Percentiles rank a stretch among this genome's conserved stretches.
These are phyloP conservation scores for Haberlea rhodopensis DNA, from an alignment of 257 asterid species.

Conservation along the genomic window DNA sequence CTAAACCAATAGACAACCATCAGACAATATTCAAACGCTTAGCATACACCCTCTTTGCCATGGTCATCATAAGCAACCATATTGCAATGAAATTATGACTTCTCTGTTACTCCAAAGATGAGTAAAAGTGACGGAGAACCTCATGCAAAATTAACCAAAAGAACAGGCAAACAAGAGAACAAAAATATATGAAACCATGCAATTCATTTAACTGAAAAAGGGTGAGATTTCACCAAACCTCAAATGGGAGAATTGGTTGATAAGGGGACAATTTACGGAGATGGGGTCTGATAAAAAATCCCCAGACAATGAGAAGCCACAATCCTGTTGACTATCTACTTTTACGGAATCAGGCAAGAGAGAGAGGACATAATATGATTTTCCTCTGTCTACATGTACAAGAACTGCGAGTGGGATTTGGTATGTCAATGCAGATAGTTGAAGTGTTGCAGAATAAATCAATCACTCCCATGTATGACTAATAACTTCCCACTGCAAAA, in stretches of 20 bases:
- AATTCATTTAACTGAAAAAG: background rate
- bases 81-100: background rate
- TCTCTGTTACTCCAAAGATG: background rate
- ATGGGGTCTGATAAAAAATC: constrained; percentile 80
- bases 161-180: background rate
- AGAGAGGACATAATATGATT: constrained; percentile 48
- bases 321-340: constrained; percentile 39
- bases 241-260: constrained; percentile 93
- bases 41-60: background rate
- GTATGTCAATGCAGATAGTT: constrained; percentile 44
- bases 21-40: background rate
- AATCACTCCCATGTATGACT: constrained; percentile 61
- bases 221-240: constrained; percentile 40
- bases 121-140: background rate
- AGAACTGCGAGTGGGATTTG: constrained; percentile 29
- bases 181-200: background rate
- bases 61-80: background rate
- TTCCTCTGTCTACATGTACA: constrained; percentile 32
- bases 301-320: constrained; percentile 41
- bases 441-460: constrained; percentile 53
- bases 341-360: constrained; percentile 37
- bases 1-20: background rate
- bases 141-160: background rate
- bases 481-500: constrained; percentile 20
- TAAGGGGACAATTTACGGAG: constrained; percentile 77